phyloP scores from a whole-genome alignment of 2,329 filamentous ascomycete genomes.

The Aureobasidium leucospermi region DNA sequence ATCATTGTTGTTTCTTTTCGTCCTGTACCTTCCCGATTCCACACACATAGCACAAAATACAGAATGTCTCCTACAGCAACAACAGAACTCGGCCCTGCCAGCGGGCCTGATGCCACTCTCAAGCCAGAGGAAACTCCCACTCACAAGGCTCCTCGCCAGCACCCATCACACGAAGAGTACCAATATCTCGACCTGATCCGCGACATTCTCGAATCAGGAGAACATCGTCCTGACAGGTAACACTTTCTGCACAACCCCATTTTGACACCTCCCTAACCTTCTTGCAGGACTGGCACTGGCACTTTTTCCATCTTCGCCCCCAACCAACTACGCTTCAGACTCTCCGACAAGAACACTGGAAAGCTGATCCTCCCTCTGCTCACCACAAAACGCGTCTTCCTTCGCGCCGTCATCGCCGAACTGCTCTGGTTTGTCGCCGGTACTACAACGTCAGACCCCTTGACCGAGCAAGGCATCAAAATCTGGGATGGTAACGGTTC shows the following conservation, averaged over 20 bases:
- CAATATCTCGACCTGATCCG: slow-evolving; percentile 89
- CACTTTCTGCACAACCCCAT: neutral
- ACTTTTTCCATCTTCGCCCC: slow-evolving; percentile 87
- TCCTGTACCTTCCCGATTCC: neutral
- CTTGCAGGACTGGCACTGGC: slow-evolving; percentile 74
- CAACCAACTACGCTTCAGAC: slow-evolving; percentile 74
- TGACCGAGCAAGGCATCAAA: slow-evolving; percentile 75
- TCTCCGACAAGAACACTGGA: slow-evolving; percentile 51
- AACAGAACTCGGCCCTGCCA: slow-evolving; percentile 24
- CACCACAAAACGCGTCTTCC: slow-evolving; percentile 94
- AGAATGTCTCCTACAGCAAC: slow-evolving; percentile 26
- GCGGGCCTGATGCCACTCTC: slow-evolving; percentile 21
- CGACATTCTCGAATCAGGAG: slow-evolving; percentile 73
- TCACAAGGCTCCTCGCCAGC: slow-evolving; percentile 20
- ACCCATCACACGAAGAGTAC: slow-evolving; percentile 66
- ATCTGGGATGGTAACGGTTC: slow-evolving; percentile 99
- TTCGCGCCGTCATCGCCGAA: slow-evolving; percentile 81
- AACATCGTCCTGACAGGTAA: slow-evolving; percentile 81
- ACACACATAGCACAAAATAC: slow-evolving; percentile 1
- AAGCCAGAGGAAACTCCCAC: slow-evolving; percentile 17
- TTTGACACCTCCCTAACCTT: neutral
- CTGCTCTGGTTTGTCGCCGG: slow-evolving; percentile 93
- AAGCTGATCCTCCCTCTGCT: slow-evolving; percentile 77
- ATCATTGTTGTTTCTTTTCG: neutral
- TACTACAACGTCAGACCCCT: slow-evolving; percentile 68